Evolutionary conservation across 2,329 filamentous ascomycete genomes (phyloP).

Genomic region (Monilinia vaccinii-corymbosi): DNA sequence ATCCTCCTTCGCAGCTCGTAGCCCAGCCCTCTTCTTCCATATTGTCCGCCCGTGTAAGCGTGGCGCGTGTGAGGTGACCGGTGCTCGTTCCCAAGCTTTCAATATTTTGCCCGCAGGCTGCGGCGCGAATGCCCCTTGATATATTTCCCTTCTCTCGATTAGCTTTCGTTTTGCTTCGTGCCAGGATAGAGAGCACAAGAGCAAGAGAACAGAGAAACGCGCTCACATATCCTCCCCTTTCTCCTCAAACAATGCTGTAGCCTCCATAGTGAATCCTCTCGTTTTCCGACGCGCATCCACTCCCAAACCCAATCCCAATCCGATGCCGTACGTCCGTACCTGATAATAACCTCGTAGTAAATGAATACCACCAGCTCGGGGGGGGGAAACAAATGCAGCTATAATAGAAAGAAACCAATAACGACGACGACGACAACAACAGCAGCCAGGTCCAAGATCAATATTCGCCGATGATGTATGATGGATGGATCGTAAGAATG

Average conservation of each 20-base stretch:
- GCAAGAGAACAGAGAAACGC: slow-evolving; percentile 11
- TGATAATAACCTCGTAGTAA: too few species aligned
- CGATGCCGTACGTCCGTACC: too few species aligned
- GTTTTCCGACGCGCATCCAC: not conserved
- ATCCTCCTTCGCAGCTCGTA: slow-evolving; percentile 8
- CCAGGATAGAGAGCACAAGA: not conserved
- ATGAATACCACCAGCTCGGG: too few species aligned
- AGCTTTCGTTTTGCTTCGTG: not conserved
- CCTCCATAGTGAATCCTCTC: not conserved
- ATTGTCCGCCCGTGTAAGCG: slow-evolving; percentile 28
- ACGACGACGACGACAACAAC: too few species aligned
- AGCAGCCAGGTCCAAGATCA: too few species aligned
- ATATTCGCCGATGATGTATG: too few species aligned
- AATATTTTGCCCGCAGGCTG: slow-evolving; percentile 13
- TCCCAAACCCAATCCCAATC: not conserved
- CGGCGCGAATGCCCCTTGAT: slow-evolving; percentile 25
- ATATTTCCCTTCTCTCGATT: slow-evolving; percentile 21
- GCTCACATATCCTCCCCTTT: slow-evolving; percentile 11
- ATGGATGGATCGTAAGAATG: too few species aligned
- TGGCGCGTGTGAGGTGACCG: slow-evolving; percentile 26
- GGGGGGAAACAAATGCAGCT: too few species aligned
- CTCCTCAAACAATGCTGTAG: slow-evolving; percentile 1
- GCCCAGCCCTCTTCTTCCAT: slow-evolving; percentile 24
- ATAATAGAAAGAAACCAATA: too few species aligned
- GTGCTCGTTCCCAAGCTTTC: slow-evolving; percentile 27